Evolutionary conservation across 768 basidiomycete genomes (phyloP), one percentile per base, ranked within the genome.

Genomic region (Trametes cinnabarina): DNA sequence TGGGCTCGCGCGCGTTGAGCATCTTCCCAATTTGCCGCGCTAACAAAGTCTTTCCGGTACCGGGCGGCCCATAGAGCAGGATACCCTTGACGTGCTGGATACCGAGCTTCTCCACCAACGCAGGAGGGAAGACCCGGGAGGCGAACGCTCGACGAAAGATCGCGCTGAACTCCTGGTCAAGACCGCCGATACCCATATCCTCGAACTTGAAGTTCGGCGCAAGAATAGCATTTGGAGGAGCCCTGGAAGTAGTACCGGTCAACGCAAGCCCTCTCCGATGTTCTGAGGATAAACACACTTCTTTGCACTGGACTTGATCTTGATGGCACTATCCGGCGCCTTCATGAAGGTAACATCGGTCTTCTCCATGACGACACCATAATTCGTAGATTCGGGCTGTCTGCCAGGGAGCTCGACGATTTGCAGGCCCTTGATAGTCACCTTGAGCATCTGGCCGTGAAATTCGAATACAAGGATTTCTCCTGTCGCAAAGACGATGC

Each of bases 11-110:
- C 3, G 97, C 97, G 65, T 99, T 99, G 57, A 98, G 79, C 93
- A 99, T 98, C 74, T 97, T 98, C 12, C 97, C 97, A 60, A 99
- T 99, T 79, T 98, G 97, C 35, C 97, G 81, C 3, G 97, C 97
- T 77, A 99, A 92, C 15, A 99, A 81, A 0, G 97, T 99, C 77
- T 99, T 99, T 57, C 97, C 97, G 9, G 97, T 98, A 68, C 97
- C 97, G 0, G 97, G 97, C 53, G 97, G 97, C 12, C 97, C 97
- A 65, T 90, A 91, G 3, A 99, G 82, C 47, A 99, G 81, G 51
- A 99, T 93, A 90, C 96, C 96, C 77, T 98, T 98, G 43, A 98
- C 95, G 71, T 99, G 97, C 70, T 95, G 88, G 53, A 99, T 98
- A 30, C 97, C 97, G 15, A 99, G 84, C 74, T 96, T 98, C 66